Evolutionary conservation across 2,329 filamentous ascomycete genomes (phyloP).

Genomic region (Fusarium sp.): DNA sequence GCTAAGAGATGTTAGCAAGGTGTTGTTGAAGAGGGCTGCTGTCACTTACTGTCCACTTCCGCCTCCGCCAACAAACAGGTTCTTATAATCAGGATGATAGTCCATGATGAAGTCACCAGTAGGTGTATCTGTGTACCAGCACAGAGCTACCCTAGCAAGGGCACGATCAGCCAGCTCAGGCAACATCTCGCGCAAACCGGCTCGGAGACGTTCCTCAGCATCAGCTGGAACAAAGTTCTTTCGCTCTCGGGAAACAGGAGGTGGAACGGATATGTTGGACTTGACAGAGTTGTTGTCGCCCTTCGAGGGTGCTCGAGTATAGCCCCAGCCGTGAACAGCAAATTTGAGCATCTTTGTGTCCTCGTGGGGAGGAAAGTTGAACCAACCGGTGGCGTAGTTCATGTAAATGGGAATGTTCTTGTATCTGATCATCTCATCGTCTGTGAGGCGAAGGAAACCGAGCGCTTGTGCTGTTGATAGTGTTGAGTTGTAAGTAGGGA

Average conservation of each 20-base stretch:
- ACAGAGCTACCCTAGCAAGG: slow-evolving; percentile 12
- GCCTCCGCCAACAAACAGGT: slow-evolving; percentile 26
- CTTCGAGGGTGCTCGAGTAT: slow-evolving; percentile 7
- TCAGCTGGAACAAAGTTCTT: slow-evolving; percentile 26
- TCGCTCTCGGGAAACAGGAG: slow-evolving; percentile 3
- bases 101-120: slow-evolving; percentile 37
- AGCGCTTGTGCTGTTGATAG: slow-evolving; percentile 26
- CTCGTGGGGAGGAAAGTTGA: slow-evolving; percentile 34
- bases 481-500: slow-evolving; percentile 21
- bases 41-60: slow-evolving; percentile 34
- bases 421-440: slow-evolving; percentile 23
- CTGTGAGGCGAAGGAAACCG: slow-evolving; percentile 24
- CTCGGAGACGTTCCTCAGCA: slow-evolving; percentile 18
- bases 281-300: neutral
- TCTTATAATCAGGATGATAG: slow-evolving; percentile 33
- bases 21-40: fast-evolving
- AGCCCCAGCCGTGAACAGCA: slow-evolving; percentile 33
- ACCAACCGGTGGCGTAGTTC: slow-evolving; percentile 35
- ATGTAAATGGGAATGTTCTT: slow-evolving; percentile 29
- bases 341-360: slow-evolving; percentile 32
- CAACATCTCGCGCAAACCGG: slow-evolving; percentile 22
- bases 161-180: slow-evolving; percentile 28
- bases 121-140: slow-evolving; percentile 36
- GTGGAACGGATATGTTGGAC: slow-evolving; percentile 10
- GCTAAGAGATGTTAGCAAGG: neutral